Evolutionary conservation across 495 filamentous ascomycete genomes (phyloP).

Genomic region (Sordaria brevicollis): DNA sequence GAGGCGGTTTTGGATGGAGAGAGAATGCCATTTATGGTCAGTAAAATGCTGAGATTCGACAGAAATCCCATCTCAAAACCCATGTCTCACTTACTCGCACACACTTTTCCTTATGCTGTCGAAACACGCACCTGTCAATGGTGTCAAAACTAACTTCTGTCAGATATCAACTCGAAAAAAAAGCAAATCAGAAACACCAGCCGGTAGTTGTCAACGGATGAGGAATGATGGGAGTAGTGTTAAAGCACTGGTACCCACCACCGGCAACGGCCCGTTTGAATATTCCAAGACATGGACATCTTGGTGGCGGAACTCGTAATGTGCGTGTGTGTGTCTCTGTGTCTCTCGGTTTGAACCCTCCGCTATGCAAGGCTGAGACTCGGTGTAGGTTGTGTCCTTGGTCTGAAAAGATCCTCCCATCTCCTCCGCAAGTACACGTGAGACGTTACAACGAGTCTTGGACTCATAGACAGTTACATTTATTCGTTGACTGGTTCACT

Average conservation of each 20-base stretch:
- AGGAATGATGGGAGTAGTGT: background rate
- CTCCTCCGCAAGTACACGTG: background rate
- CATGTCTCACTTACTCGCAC: background rate
- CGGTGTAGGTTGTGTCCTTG: background rate
- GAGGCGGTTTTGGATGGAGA: background rate
- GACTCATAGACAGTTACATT: background rate
- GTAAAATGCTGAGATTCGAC: background rate
- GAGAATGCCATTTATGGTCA: background rate
- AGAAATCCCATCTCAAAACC: background rate
- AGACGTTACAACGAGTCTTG: background rate
- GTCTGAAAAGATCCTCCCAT: background rate
- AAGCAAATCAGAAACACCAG: background rate
- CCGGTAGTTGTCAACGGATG: background rate
- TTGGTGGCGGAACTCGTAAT: background rate
- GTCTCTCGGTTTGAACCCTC: background rate
- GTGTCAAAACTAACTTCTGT: background rate
- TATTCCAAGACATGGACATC: background rate
- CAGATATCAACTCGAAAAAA: background rate
- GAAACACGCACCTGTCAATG: background rate
- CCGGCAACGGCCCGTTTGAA: background rate
- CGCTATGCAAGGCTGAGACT: background rate
- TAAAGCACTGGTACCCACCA: background rate
- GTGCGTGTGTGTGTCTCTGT: background rate
- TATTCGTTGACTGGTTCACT: background rate
- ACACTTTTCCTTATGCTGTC: background rate